Percentiles rank a stretch among this genome's conserved stretches.
phyloP scores from a whole-genome alignment of 345 rosid species.

The Toxicodendron radicans region DNA sequence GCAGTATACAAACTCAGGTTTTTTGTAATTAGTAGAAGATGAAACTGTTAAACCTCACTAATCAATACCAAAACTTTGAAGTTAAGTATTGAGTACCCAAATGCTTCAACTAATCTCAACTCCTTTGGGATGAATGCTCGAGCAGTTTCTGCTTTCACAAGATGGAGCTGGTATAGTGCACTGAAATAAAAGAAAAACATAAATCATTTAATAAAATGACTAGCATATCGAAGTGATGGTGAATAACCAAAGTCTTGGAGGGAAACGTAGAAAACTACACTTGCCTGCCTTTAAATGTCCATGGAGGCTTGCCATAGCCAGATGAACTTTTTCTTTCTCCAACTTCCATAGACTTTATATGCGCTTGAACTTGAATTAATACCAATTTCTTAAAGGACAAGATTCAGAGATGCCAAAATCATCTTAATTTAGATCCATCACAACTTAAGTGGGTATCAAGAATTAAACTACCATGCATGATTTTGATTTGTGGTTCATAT shows the following conservation, averaged over 20 bases:
- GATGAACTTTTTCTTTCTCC: constrained; percentile 40
- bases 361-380: not conserved
- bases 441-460: too few species aligned
- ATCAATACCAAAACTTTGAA: not conserved
- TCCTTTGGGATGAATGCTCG: constrained; percentile 80
- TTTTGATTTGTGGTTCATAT: too few species aligned
- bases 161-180: constrained; percentile 94
- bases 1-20: constrained; percentile 24
- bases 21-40: constrained; percentile 6
- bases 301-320: constrained; percentile 80
- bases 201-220: not conserved
- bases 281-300: constrained; percentile 94
- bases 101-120: constrained; percentile 86
- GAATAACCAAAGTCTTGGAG: not conserved
- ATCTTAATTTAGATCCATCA: not conserved
- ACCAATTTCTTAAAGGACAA: constrained; percentile 25
- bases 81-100: constrained; percentile 54
- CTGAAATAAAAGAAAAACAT: constrained; percentile 39
- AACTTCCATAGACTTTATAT: constrained; percentile 48
- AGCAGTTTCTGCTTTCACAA: constrained; percentile 85
- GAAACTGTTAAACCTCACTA: not conserved
- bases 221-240: not conserved
- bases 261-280: constrained; percentile 9
- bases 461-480: too few species aligned
- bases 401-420: not conserved